Percentiles rank a stretch among this genome's conserved stretches.
Evolutionary conservation across 768 basidiomycete species (phyloP).

Genomic region (Mycena olivaceomarginata): DNA sequence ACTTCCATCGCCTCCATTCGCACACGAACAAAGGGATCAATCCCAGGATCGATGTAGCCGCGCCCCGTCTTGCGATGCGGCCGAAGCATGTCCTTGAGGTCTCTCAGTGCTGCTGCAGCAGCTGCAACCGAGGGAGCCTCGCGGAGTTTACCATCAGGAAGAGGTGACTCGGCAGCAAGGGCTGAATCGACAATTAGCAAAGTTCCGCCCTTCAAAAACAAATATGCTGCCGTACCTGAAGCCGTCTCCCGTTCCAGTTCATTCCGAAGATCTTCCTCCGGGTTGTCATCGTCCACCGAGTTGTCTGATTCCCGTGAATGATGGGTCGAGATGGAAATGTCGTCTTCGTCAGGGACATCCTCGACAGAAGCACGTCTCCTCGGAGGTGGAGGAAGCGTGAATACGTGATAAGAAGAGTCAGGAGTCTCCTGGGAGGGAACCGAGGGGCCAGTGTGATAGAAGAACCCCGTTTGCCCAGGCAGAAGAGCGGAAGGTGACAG

Average conservation of each 20-base stretch:
- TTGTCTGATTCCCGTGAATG: too few relatives aligned
- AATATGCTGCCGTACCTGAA: too few relatives aligned
- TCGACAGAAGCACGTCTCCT: not conserved
- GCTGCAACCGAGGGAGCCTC: not conserved
- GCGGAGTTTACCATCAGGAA: constrained; percentile 18
- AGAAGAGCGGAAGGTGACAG: not conserved
- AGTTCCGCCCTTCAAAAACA: too few relatives aligned
- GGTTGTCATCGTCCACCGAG: too few relatives aligned
- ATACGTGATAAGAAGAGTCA: not conserved
- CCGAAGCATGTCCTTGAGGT: not conserved
- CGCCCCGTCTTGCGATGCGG: not conserved
- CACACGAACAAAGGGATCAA: constrained; percentile 21
- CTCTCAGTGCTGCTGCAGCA: not conserved
- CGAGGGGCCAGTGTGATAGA: not conserved
- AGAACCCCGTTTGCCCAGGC: not conserved
- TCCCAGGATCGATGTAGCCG: not conserved
- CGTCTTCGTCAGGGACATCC: constrained; percentile 19
- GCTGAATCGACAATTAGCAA: too few relatives aligned
- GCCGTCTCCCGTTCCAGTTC: too few relatives aligned
- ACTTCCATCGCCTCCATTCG: constrained; percentile 22
- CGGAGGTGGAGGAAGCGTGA: not conserved
- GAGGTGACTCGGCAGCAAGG: too few relatives aligned
- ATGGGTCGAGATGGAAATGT: not conserved
- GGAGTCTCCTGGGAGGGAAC: not conserved
- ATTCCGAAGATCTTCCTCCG: too few relatives aligned